A percentile compares a stretch with the other conserved stretches of the same genome.
Evolutionary conservation across 1,284 basidiomycete genomes (phyloP).

Genomic region (Ganoderma sinense): DNA sequence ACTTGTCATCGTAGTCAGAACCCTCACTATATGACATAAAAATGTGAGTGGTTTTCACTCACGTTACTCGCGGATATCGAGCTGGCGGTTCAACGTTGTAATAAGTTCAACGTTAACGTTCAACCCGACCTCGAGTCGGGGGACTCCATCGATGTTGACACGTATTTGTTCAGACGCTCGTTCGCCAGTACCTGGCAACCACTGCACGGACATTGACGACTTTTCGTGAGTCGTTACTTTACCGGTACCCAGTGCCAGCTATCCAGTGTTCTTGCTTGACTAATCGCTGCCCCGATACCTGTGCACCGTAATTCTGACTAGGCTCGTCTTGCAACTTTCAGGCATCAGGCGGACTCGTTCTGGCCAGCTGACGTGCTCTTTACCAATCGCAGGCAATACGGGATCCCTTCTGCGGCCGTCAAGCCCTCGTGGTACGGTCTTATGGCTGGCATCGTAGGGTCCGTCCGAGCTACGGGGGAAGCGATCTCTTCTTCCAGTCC

Average conservation of each 20-base stretch:
- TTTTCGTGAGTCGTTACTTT: too few species aligned
- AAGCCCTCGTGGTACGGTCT: neutral
- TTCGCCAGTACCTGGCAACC: neutral
- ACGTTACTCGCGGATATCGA: neutral
- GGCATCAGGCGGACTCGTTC: neutral
- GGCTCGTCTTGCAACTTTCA: neutral
- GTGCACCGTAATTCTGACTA: neutral
- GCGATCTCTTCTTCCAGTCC: neutral
- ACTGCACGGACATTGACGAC: too few species aligned
- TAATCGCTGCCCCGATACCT: neutral
- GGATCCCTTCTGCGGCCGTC: neutral
- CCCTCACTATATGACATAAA: too few species aligned
- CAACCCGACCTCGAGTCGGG: neutral
- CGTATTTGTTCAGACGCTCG: neutral
- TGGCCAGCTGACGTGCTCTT: neutral
- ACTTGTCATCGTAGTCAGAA: too few species aligned
- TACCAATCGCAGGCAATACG: neutral
- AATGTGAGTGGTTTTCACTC: neutral
- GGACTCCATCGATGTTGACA: neutral
- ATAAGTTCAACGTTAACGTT: neutral
- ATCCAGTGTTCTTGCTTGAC: neutral
- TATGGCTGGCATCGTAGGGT: neutral
- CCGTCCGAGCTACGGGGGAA: neutral
- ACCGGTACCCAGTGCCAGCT: neutral
- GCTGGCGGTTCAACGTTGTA: neutral